Evolutionary conservation across 257 asterid species (phyloP).

Genomic region (Anisodus acutangulus): DNA sequence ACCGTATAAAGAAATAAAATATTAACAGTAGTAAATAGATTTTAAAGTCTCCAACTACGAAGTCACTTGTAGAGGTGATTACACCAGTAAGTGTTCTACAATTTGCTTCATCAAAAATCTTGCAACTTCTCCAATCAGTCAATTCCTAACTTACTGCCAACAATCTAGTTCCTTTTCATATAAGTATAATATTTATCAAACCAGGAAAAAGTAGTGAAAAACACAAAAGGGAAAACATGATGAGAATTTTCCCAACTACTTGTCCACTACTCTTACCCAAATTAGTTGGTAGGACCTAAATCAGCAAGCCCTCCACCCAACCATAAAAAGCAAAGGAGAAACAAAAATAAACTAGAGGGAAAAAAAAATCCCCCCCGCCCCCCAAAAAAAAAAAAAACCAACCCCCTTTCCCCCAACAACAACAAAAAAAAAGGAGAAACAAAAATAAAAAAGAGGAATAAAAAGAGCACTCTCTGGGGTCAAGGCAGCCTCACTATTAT

Average conservation of each 20-base stretch:
- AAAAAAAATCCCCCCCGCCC: too few species aligned
- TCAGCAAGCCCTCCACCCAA: not conserved
- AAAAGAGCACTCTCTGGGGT: not conserved
- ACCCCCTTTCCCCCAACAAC: not conserved
- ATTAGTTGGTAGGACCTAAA: not conserved
- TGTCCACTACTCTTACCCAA: not conserved
- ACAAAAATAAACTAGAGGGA: too few species aligned
- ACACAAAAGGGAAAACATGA: not conserved
- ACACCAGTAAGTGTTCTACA: not conserved
- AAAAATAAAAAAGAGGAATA: not conserved
- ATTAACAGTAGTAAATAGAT: not conserved
- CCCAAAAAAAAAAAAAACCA: too few species aligned
- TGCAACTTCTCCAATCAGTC: not conserved
- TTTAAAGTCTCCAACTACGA: not conserved
- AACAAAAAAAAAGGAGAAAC: too few species aligned
- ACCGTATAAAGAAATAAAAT: not conserved
- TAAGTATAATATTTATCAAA: not conserved
- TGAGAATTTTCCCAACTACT: not conserved
- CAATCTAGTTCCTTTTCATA: not conserved
- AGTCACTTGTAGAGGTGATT: not conserved
- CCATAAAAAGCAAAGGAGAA: not conserved
- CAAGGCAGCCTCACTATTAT: not conserved
- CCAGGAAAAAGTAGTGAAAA: not conserved
- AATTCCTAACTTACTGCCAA: not conserved
- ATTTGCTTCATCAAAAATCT: not conserved